Percentiles rank a stretch among this genome's conserved stretches.
Conservation (phyloP, 345 rosid species). For the Citrus hindsii region DNA sequence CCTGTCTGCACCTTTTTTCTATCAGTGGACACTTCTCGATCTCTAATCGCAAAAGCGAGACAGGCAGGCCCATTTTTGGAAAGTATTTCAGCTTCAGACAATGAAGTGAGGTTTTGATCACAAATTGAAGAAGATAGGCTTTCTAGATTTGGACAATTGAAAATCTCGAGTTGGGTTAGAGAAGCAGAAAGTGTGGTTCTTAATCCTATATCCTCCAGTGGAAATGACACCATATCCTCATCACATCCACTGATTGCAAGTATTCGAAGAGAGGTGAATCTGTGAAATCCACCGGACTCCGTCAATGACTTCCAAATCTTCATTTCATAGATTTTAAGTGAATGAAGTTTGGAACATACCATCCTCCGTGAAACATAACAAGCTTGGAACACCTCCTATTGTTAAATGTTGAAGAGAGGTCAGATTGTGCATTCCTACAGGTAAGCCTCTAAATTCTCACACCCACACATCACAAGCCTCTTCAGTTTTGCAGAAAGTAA, state of each 20-base stretch:
- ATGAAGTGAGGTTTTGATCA: slow-evolving; percentile 8
- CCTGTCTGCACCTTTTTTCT: neutral
- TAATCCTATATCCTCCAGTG: neutral
- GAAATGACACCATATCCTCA: slow-evolving; percentile 14
- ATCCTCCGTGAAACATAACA: neutral
- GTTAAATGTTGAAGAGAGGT: neutral
- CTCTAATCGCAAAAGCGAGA: neutral
- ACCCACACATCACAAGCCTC: neutral
- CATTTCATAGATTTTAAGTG: neutral
- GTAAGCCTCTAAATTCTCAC: neutral
- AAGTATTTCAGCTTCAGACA: slow-evolving; percentile 12
- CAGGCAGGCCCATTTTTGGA: neutral
- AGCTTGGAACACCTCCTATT: neutral
- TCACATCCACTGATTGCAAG: neutral
- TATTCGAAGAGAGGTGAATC: slow-evolving; percentile 2
- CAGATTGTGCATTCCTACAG: neutral
- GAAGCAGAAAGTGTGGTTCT: slow-evolving; percentile 3
- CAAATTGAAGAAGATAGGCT: neutral
- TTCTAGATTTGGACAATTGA: slow-evolving; percentile 16
- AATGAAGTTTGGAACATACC: neutral
- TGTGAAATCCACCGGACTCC: slow-evolving; percentile 13
- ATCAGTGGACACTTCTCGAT: neutral
- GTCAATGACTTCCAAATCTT: neutral
- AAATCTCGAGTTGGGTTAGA: neutral
- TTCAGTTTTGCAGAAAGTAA: neutral